Conservation (phyloP, 2,329 filamentous ascomycete genomes). For the Monosporascus sp. region DNA sequence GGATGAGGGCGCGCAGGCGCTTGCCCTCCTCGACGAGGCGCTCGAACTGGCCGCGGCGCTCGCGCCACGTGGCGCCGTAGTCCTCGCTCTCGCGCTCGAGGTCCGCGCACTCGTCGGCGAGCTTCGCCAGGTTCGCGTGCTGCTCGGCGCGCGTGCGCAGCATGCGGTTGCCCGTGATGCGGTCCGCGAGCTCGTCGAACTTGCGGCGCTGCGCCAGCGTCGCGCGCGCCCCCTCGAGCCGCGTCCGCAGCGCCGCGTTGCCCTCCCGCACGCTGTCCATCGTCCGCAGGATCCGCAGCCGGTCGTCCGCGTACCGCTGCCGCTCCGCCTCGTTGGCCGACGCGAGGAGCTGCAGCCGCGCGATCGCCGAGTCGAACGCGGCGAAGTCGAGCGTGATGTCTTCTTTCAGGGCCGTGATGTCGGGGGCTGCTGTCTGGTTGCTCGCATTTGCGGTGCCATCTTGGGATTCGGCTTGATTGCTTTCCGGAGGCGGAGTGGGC, state of each 20-base stretch:
- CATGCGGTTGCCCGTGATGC: slow-evolving; percentile 75
- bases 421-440: slow-evolving; percentile 33
- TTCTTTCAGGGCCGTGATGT: slow-evolving; percentile 61
- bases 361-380: slow-evolving; percentile 78
- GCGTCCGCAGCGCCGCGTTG: slow-evolving; percentile 65
- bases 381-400: slow-evolving; percentile 86
- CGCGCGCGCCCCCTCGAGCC: slow-evolving; percentile 70
- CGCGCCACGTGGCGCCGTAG: slow-evolving; percentile 78
- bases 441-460: slow-evolving; percentile 12
- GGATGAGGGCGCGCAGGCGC: slow-evolving; percentile 76
- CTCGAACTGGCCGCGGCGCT: slow-evolving; percentile 80
- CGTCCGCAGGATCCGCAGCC: slow-evolving; percentile 70
- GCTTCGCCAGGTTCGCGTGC: slow-evolving; percentile 67
- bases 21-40: slow-evolving; percentile 88
- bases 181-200: slow-evolving; percentile 84
- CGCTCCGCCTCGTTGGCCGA: slow-evolving; percentile 80
- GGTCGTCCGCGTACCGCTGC: slow-evolving; percentile 75
- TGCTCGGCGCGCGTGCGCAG: slow-evolving; percentile 83
- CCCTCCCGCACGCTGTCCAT: slow-evolving; percentile 73
- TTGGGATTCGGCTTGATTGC: slow-evolving; percentile 26
- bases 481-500: slow-evolving; percentile 63
- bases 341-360: slow-evolving; percentile 81
- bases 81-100: slow-evolving; percentile 78
- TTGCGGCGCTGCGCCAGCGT: slow-evolving; percentile 73
- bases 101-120: slow-evolving; percentile 83